Base-by-base conservation (phyloP, 2,329 filamentous ascomycete species). In the Beauveria brongniartii region DNA sequence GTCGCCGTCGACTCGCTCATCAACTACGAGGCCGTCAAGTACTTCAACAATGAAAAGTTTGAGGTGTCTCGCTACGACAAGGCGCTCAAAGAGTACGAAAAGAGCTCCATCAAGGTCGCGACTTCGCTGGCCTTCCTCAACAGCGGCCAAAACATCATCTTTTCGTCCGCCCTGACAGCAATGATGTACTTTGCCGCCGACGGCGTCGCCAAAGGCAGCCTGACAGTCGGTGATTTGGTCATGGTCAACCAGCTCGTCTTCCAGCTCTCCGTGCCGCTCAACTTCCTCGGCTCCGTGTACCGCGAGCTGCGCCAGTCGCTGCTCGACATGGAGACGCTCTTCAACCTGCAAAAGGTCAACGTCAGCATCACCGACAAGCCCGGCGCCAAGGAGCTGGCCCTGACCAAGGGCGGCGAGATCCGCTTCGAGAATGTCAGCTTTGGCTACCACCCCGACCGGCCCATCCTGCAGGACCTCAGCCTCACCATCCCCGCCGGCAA, bases 221-320 rank as follows among this genome's bases (percentile, higher is more conserved):
- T 99, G 68, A 97, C 93, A 0, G 92, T 99, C 16, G 94, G 94
- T 62, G 95, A 99, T 71, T 81, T 99, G 37, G 94, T 99, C 71
- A 95, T 99, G 91, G 91, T 99, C 67, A 99, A 99, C 73, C 94
- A 97, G 78, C 86, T 99, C 20, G 92, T 99, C 62, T 99, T 99
- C 76, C 94, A 99, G 75, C 86, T 99, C 6, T 97, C 92, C 0
- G 91, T 99, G 4, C 94, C 94, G 0, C 82, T 99, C 63, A 99
- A 99, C 79, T 99, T 99, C 74, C 80, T 99, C 4, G 94, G 94
- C n/a, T 96, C 92, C 16, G 93, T 99, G 14, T 99, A 99, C 73
- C 89, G 94, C 67, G 94, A 99, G 76, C 82, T 99, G 59, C 84
- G 94, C 61, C 94, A 99, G 76, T 96, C 91, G 24, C 80, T 99